Evolutionary conservation across 352 stramenopile species (phyloP), one percentile per base, ranked within the genome.

Genomic region (Paralagenidium karlingii): DNA sequence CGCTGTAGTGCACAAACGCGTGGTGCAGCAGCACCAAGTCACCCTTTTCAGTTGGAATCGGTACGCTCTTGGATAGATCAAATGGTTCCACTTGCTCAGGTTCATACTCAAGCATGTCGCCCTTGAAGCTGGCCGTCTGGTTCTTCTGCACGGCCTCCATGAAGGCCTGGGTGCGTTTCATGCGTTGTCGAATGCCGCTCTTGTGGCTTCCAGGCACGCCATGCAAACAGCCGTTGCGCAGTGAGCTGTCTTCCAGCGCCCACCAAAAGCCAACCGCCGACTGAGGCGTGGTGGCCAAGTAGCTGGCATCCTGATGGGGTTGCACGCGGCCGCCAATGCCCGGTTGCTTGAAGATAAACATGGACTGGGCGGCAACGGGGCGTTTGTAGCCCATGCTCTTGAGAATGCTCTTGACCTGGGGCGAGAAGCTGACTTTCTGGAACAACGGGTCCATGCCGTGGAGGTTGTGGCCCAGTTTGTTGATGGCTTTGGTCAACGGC

Each of bases 301-400:
- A 98, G 21, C 84, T 97, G 10, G 85, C 94, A 63, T 98, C 94
- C 62, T 98, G 94, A 69, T 98, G 94, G n/a, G 81, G 68, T 38
- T 81, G 86, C 0, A 98, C 91, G 30, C 95, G 84, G 25, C 89
- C 91, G 24, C 94, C 91, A 40, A 96, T 94, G 24, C 61, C 68
- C 15, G 84, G 78, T 55, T 97, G 83, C 58, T 98, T 98, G 67
- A 97, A 97, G 57, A 98, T 97, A 60, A 97, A 98, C 94, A 98
- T 98, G 37, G 64, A 92, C 53, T 97, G 89, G 38, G 94, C 88
- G 1, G 93, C 68, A 24, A 96, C 68, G 2, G 94, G 90, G 24
- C 90, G 66, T 29, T 66, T 48, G 53, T 92, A 97, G 3, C 74
- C 69, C 18, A 98, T 67, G 18, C 81, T 87, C 39, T 68, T 57